These are phyloP conservation scores for Rhodosporidiobolus odoratus DNA, from an alignment of 768 basidiomycete species.

Conservation along the genomic window DNA sequence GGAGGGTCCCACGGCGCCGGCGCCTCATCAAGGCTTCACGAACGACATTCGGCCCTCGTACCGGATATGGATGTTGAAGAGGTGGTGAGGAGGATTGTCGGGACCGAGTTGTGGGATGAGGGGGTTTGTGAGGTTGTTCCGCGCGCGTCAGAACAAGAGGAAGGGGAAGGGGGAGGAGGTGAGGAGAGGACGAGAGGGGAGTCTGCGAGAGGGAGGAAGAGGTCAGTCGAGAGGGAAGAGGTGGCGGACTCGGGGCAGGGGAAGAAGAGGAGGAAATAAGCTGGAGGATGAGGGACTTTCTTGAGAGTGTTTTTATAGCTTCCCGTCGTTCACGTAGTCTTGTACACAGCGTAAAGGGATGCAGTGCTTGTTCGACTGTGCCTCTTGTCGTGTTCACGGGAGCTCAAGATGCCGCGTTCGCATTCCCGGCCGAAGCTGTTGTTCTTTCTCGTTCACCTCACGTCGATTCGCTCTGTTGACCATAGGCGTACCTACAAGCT, in stretches of 20 bases:
- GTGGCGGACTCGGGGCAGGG: background rate
- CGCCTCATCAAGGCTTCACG: background rate
- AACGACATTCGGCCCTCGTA: constrained; percentile 7
- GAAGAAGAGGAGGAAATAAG: constrained; percentile 8
- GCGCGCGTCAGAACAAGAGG: background rate
- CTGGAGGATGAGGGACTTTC: background rate
- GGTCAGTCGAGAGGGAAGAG: background rate
- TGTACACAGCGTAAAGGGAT: too few species aligned
- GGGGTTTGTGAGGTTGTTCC: constrained; percentile 23
- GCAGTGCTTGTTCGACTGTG: too few species aligned
- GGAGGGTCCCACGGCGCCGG: background rate
- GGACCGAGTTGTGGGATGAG: constrained; percentile 23
- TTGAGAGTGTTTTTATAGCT: background rate
- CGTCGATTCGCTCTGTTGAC: background rate
- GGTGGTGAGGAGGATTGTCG: constrained; percentile 14
- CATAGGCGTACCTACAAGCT: too few species aligned
- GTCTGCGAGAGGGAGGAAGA: background rate
- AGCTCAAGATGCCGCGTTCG: too few species aligned
- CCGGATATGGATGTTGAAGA: constrained; percentile 16
- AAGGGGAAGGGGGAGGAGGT: background rate
- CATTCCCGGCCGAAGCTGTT: too few species aligned
- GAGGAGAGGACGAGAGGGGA: background rate
- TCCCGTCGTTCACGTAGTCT: background rate
- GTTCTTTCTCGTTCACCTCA: background rate
- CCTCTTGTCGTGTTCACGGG: too few species aligned